Base-by-base conservation (phyloP, 495 filamentous ascomycete genomes). In the Tuber umbilicatum region DNA sequence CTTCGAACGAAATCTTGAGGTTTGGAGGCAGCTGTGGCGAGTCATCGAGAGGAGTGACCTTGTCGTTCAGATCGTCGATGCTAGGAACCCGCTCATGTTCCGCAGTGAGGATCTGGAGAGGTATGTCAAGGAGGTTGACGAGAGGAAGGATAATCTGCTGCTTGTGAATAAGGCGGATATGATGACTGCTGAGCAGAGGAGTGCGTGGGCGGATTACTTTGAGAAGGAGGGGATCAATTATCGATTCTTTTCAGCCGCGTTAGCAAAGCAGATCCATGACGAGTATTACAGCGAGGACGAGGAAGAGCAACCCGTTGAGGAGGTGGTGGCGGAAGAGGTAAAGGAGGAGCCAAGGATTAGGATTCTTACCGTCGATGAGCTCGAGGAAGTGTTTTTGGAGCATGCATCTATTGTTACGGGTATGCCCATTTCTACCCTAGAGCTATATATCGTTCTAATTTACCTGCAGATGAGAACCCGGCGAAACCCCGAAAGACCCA, bases 141-240 rank as follows among this genome's bases (percentile, higher is more conserved):
- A 90, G 1, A 89, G 88, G 81, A 99, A 99, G 87, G 88, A 92
- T 78, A 99, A 99, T 83, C 81, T 99, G 80, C 84, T 99, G 68
- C 85, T 99, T 50, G 93, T 99, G 73, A 99, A 99, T 86, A 99
- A 99, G 88, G 94, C 96, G 60, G 96, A 99, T 86, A 97, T 99
- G 96, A 93, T 99, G 93, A 95, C 93, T 23, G 83, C 89, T 72
- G 89, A 90, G 79, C 96, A 99, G 84, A 86, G 96, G 79, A 89
- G 89, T 79, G 86, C 86, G 1, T 99, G 96, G 96, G 93, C 94
- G 12, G 88, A 91, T 72, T 94, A 97, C 81, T 97, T 99, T 76
- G 90, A 92, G 80, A 86, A 88, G 72, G 88, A 90, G 39, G 88
- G 89, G 21, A 95, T 99, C 80, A 89, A 90, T 73, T 99, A 93